A percentile compares a stretch with the other conserved stretches of the same genome.
phyloP scores from a whole-genome alignment of 345 rosid genomes.

The Hevea brasiliensis region DNA sequence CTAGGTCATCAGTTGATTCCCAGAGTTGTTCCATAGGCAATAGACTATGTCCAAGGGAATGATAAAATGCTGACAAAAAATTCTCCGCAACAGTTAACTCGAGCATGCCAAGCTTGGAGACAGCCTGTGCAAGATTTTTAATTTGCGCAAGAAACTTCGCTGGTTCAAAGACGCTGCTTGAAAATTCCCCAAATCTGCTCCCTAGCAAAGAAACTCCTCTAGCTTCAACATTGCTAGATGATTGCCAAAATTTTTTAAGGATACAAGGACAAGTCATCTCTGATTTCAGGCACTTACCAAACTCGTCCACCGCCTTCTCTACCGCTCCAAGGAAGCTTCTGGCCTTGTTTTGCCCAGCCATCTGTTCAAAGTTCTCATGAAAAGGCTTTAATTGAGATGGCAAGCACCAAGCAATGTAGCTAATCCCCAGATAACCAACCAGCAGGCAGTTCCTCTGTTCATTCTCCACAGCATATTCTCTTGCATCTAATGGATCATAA shows the following conservation, averaged over 20 bases:
- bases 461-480: conserved; percentile 25
- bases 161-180: conserved; percentile 48
- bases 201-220: conserved; percentile 12
- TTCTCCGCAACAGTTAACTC: conserved; percentile 47
- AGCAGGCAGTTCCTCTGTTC: conserved; percentile 34
- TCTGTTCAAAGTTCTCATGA: conserved; percentile 50
- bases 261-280: conserved; percentile 62
- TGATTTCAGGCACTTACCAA: conserved; percentile 48
- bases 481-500: conserved; percentile 40
- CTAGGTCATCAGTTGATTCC: conserved; percentile 29
- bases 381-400: conserved; percentile 67
- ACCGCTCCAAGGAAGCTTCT: conserved; percentile 56
- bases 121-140: conserved; percentile 48
- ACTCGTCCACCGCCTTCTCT: conserved; percentile 64
- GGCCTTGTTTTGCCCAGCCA: conserved; percentile 41
- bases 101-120: conserved; percentile 42
- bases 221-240: conserved; percentile 9
- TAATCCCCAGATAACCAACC: conserved; percentile 53
- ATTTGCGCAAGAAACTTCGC: conserved; percentile 50
- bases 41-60: conserved; percentile 51
- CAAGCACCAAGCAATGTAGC: conserved; percentile 51
- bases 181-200: conserved; percentile 31
- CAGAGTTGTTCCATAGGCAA: conserved; percentile 50
- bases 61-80: conserved; percentile 56
- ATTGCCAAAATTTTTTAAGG: conserved; percentile 26